These are phyloP conservation scores for Alloascoidea hylecoeti DNA, from an alignment of 805 yeast genomes.

Conservation along the genomic window DNA sequence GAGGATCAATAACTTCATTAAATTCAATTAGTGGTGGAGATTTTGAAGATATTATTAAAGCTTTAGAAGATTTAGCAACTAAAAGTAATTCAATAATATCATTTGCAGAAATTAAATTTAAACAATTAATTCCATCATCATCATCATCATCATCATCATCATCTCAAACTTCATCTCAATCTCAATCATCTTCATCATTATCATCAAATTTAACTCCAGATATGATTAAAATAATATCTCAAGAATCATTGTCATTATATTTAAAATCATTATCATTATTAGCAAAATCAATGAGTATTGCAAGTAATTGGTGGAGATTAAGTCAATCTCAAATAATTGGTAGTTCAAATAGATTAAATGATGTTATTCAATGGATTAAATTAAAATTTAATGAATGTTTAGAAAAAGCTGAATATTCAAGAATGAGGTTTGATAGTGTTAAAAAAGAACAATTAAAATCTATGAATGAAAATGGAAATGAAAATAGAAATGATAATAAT, in stretches of 20 bases:
- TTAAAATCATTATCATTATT: constrained; percentile 72
- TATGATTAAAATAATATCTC: constrained; percentile 37
- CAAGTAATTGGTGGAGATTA: constrained; percentile 82
- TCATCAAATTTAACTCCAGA: constrained; percentile 15
- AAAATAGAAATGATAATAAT: constrained; percentile 5
- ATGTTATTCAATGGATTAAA: constrained; percentile 81
- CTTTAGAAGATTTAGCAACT: constrained; percentile 67
- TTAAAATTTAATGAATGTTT: constrained; percentile 79
- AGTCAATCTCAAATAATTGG: constrained; percentile 18
- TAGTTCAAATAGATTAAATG: constrained; percentile 17
- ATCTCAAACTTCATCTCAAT: constrained; percentile 15
- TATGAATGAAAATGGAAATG: background rate
- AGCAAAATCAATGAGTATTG: constrained; percentile 75
- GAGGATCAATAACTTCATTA: background rate
- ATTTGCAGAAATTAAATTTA: constrained; percentile 83
- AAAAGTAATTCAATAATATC: constrained; percentile 81
- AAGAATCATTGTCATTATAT: constrained; percentile 78
- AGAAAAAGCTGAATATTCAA: constrained; percentile 72
- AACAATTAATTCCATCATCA: constrained; percentile 70
- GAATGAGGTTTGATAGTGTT: constrained; percentile 8
- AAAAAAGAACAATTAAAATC: constrained; percentile 8
- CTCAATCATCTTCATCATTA: constrained; percentile 13
- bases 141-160: constrained; percentile 32
- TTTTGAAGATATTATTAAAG: constrained; percentile 7
- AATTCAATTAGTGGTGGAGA: background rate